A percentile compares a stretch with the other conserved stretches of the same genome.
These are phyloP conservation scores for Claviceps lovelessii DNA, from an alignment of 2,329 filamentous ascomycete genomes.

Conservation along the genomic window DNA sequence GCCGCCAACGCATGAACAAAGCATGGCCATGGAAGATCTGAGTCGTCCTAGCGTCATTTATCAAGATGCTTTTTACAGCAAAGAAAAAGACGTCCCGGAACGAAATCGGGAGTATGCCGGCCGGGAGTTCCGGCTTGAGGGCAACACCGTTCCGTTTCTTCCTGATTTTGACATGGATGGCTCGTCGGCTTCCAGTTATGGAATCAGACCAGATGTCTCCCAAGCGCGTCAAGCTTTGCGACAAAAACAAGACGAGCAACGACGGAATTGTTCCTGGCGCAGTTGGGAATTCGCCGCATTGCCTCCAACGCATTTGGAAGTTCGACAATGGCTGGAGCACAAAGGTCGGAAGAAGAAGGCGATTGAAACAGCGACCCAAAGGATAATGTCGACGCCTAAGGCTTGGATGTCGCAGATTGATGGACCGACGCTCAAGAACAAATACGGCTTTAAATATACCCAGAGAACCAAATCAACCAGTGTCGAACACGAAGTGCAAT, in stretches of 20 bases:
- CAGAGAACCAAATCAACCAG: constrained; percentile 61
- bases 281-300: constrained; percentile 63
- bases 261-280: constrained; percentile 34
- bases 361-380: constrained; percentile 7
- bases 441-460: constrained; percentile 72
- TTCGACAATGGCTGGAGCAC: constrained; percentile 51
- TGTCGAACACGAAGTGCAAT: constrained; percentile 71
- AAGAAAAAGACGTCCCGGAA: constrained; percentile 69
- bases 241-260: constrained; percentile 32
- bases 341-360: constrained; percentile 7
- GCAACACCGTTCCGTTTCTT: constrained; percentile 63
- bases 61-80: constrained; percentile 72
- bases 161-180: constrained; percentile 60
- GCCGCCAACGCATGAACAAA: constrained; percentile 13
- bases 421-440: constrained; percentile 69
- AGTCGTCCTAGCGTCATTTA: constrained; percentile 56
- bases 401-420: constrained; percentile 68
- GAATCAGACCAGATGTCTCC: constrained; percentile 31
- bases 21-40: constrained; percentile 12
- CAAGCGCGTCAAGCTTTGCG: constrained; percentile 39
- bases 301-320: constrained; percentile 58
- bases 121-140: constrained; percentile 64
- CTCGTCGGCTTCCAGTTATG: constrained; percentile 37
- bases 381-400: constrained; percentile 13
- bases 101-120: constrained; percentile 73